Conservation (phyloP, 805 yeast genomes). For the Metschnikowia continentalis region DNA sequence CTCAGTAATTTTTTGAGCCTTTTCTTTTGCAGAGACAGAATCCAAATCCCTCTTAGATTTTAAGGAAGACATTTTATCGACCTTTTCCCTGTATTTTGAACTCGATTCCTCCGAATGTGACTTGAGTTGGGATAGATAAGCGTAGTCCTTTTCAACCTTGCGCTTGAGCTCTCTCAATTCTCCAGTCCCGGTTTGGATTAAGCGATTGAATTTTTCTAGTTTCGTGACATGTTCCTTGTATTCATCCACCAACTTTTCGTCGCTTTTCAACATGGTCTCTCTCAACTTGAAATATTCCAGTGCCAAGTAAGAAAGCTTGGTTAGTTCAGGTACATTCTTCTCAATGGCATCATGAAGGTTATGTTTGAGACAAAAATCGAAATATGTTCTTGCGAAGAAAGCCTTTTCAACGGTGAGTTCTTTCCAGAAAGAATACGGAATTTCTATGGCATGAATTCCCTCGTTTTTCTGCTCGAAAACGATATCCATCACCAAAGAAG, state of each 20-base stretch:
- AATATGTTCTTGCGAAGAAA: constrained; percentile 65
- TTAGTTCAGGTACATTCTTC: constrained; percentile 71
- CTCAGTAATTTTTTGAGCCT: constrained; percentile 1
- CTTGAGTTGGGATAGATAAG: constrained; percentile 6
- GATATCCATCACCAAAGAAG: constrained; percentile 61
- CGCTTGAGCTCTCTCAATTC: constrained; percentile 11
- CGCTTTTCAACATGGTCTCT: constrained; percentile 19
- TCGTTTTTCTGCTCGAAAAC: constrained; percentile 64
- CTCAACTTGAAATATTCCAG: constrained; percentile 54
- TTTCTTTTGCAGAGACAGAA: constrained; percentile 3
- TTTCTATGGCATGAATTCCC: constrained; percentile 51
- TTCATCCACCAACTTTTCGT: constrained; percentile 19
- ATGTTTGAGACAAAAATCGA: constrained; percentile 56
- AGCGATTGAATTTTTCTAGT: constrained; percentile 9
- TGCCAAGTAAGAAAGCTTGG: constrained; percentile 59
- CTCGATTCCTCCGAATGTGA: constrained; percentile 5
- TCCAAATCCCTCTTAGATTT: constrained; percentile 5
- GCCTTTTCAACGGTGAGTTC: constrained; percentile 70
- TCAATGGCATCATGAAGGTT: constrained; percentile 55
- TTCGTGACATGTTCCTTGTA: constrained; percentile 7
- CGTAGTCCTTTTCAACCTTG: constrained; percentile 12
- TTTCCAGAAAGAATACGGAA: constrained; percentile 67
- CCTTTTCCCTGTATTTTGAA: constrained; percentile 7
- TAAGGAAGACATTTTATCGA: constrained; percentile 9
- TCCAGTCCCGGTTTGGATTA: constrained; percentile 8